These are phyloP conservation scores for Candida odintsovae DNA, from an alignment of 805 yeast genomes.

Conservation along the genomic window DNA sequence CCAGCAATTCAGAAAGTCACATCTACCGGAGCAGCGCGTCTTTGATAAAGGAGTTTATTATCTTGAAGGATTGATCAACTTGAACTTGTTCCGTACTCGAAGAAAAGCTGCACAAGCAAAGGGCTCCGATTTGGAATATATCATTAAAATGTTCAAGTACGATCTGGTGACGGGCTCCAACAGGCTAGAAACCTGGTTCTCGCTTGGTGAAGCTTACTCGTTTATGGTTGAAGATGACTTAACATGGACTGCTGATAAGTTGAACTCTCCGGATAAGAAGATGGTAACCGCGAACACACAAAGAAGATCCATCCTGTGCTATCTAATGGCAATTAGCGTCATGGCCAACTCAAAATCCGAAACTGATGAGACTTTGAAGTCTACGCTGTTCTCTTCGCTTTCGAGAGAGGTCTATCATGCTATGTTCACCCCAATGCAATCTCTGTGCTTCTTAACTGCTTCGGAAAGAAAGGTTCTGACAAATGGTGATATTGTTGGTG, in stretches of 20 bases:
- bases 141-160: constrained; percentile 54
- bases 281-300: constrained; percentile 57
- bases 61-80: constrained; percentile 59
- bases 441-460: constrained; percentile 40
- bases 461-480: constrained; percentile 20
- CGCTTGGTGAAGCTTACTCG: constrained; percentile 75
- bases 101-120: constrained; percentile 77
- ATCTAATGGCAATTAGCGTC: constrained; percentile 61
- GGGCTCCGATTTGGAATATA: constrained; percentile 72
- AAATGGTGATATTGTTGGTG: constrained; percentile 4
- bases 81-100: constrained; percentile 61
- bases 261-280: constrained; percentile 58
- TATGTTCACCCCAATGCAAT: constrained; percentile 53
- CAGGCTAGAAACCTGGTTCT: constrained; percentile 81
- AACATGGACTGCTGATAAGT: constrained; percentile 86
- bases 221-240: constrained; percentile 81
- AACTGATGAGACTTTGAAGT: constrained; percentile 30
- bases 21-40: constrained; percentile 30
- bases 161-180: constrained; percentile 65
- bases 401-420: constrained; percentile 47
- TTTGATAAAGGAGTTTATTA: constrained; percentile 57
- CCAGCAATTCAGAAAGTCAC: constrained; percentile 26
- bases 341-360: constrained; percentile 20
- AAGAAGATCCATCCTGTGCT: constrained; percentile 65
- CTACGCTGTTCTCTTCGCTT: constrained; percentile 45